Conservation (phyloP, 2,329 filamentous ascomycete genomes). For the Beauveria varroae region DNA sequence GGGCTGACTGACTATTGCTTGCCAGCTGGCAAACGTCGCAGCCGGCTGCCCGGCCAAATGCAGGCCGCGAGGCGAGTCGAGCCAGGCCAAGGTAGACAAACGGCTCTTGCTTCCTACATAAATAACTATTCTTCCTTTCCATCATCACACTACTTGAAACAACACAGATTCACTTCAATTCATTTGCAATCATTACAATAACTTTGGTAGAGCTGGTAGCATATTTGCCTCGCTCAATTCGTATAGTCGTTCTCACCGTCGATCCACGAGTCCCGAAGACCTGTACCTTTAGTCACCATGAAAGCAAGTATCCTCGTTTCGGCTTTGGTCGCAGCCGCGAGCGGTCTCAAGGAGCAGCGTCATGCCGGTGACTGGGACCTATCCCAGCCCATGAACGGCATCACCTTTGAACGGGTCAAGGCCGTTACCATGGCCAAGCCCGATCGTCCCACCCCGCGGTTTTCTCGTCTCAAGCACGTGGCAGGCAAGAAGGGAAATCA, state of each 20-base stretch:
- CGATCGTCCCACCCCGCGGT: constrained; percentile 23
- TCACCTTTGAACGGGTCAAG: constrained; percentile 29
- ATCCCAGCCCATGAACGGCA: constrained; percentile 28
- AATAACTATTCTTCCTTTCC: not conserved
- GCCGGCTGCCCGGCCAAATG: constrained; percentile 4
- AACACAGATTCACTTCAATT: constrained; percentile 7
- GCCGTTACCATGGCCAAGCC: constrained; percentile 18
- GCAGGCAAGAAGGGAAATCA: constrained; percentile 17
- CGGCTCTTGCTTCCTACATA: constrained; percentile 7
- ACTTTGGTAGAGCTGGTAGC: not conserved
- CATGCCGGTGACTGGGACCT: constrained; percentile 23
- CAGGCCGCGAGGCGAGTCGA: not conserved
- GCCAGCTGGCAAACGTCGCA: constrained; percentile 9
- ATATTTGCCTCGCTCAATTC: constrained; percentile 5
- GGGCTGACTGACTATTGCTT: not conserved
- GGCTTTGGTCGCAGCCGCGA: not conserved
- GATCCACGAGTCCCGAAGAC: not conserved
- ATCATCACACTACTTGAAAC: not conserved
- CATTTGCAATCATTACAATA: constrained; percentile 7
- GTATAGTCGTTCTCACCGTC: constrained; percentile 1
- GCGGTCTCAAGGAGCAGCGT: constrained; percentile 5
- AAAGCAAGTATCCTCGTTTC: constrained; percentile 4
- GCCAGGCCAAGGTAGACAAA: not conserved
- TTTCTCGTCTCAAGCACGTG: constrained; percentile 28
- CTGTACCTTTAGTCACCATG: not conserved